Evolutionary conservation across 345 rosid species (phyloP).

Genomic region (Abelmoschus esculentus): DNA sequence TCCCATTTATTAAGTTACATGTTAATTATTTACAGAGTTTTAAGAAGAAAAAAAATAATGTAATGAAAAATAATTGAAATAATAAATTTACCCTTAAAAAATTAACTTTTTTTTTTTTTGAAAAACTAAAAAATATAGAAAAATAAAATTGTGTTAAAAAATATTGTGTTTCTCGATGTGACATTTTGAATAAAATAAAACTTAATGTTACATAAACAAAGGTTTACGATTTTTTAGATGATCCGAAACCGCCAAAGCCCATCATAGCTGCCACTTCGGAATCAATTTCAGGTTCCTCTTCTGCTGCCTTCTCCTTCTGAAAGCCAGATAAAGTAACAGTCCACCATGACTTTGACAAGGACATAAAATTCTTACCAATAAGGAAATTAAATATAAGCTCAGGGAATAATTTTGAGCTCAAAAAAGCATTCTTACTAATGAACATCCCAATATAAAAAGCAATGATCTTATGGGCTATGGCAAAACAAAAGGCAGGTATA

Average conservation of each 20-base stretch:
- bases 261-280: conserved; percentile 93
- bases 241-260: conserved; percentile 94
- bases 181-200: too few species aligned
- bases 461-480: neutral
- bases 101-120: too few species aligned
- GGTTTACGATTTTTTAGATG: conserved; percentile 53
- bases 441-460: neutral
- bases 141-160: too few species aligned
- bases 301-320: conserved; percentile 78
- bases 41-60: too few species aligned
- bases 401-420: neutral
- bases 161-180: too few species aligned
- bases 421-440: neutral
- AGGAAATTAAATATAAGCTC: neutral
- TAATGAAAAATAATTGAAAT: too few species aligned
- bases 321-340: neutral
- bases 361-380: neutral
- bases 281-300: conserved; percentile 75
- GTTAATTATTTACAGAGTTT: too few species aligned
- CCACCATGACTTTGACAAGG: neutral
- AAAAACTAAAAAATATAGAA: too few species aligned
- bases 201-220: neutral
- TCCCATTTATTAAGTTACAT: too few species aligned
- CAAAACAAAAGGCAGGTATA: neutral
- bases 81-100: too few species aligned